A percentile compares a stretch with the other conserved stretches of the same genome.
phyloP scores from a whole-genome alignment of 768 basidiomycete species.

The Mycena amicta region DNA sequence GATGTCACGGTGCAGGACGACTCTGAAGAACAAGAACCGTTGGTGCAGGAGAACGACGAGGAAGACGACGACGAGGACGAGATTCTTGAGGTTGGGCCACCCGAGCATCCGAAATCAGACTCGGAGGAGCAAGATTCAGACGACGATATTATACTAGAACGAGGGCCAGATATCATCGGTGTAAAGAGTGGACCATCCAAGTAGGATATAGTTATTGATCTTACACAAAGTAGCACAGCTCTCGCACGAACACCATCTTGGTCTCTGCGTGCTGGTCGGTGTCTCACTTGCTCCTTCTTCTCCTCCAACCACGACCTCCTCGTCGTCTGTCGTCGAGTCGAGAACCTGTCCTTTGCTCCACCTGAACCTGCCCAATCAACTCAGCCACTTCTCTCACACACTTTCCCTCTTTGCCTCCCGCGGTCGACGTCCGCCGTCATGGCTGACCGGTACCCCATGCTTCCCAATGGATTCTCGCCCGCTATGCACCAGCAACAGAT shows the following conservation, averaged over 20 bases:
- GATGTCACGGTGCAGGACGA: slow-evolving; percentile 30
- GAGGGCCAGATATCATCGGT: slow-evolving; percentile 57
- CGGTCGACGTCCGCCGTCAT: slow-evolving; percentile 43
- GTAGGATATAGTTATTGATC: neutral
- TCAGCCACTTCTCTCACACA: slow-evolving; percentile 28
- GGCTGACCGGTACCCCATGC: slow-evolving; percentile 69
- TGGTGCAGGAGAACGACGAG: slow-evolving; percentile 28
- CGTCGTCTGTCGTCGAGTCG: slow-evolving; percentile 28
- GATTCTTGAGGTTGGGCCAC: slow-evolving; percentile 62
- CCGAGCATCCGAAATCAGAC: slow-evolving; percentile 35
- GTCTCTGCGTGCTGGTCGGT: slow-evolving; percentile 37
- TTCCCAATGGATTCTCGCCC: slow-evolving; percentile 52
- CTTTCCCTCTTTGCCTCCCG: slow-evolving; percentile 24
- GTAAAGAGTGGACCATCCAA: slow-evolving; percentile 19
- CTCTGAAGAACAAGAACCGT: neutral
- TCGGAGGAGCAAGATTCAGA: slow-evolving; percentile 55
- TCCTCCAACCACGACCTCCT: slow-evolving; percentile 59
- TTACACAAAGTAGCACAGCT: neutral
- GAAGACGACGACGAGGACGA: slow-evolving; percentile 43
- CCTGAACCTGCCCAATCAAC: too few relatives aligned
- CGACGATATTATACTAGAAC: slow-evolving; percentile 73
- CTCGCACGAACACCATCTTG: neutral
- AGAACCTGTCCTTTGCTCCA: slow-evolving; percentile 24
- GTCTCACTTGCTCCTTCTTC: slow-evolving; percentile 50
- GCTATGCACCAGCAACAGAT: slow-evolving; percentile 44